A percentile compares a stretch with the other conserved stretches of the same genome.
Evolutionary conservation across 176 grass and related monocot genomes (phyloP).

Genomic region (Rhynchospora pubera): DNA sequence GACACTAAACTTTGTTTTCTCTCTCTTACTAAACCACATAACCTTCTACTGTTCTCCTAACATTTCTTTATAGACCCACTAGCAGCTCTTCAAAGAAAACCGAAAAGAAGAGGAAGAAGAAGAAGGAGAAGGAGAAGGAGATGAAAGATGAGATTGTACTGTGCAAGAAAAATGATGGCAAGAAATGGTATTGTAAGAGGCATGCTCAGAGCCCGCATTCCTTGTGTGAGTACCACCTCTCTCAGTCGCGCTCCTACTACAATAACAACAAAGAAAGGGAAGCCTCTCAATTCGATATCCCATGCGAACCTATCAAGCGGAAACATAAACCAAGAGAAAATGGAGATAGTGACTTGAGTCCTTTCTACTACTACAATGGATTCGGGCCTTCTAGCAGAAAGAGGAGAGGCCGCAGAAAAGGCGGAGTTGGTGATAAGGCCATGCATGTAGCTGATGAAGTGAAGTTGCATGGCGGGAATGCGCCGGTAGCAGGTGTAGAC

Average conservation of each 20-base stretch:
- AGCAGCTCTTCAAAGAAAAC: not conserved
- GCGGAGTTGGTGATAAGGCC: not conserved
- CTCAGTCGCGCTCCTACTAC: conserved; percentile 20
- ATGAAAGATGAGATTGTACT: not conserved
- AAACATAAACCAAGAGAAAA: not conserved
- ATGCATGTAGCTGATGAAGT: not conserved
- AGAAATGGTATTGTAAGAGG: conserved; percentile 22
- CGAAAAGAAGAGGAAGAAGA: not conserved
- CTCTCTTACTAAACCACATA: conserved; percentile 7
- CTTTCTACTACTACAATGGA: conserved; percentile 19
- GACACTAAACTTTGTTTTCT: not conserved
- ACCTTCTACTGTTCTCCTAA: not conserved
- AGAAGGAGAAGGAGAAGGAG: conserved; percentile 2
- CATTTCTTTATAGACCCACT: conserved; percentile 1
- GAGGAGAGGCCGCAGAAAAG: not conserved
- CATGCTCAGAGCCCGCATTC: conserved; percentile 5
- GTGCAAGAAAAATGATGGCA: conserved; percentile 23
- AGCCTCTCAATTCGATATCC: not conserved
- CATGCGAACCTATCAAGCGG: not conserved
- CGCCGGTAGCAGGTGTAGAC: not conserved
- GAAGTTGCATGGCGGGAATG: not conserved
- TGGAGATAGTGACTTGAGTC: not conserved
- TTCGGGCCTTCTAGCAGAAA: conserved; percentile 7
- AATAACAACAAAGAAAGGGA: not conserved
- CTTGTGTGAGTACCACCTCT: conserved; percentile 16